Evolutionary conservation across 2,329 filamentous ascomycete genomes (phyloP).

Genomic region (Ascochyta koolunga): DNA sequence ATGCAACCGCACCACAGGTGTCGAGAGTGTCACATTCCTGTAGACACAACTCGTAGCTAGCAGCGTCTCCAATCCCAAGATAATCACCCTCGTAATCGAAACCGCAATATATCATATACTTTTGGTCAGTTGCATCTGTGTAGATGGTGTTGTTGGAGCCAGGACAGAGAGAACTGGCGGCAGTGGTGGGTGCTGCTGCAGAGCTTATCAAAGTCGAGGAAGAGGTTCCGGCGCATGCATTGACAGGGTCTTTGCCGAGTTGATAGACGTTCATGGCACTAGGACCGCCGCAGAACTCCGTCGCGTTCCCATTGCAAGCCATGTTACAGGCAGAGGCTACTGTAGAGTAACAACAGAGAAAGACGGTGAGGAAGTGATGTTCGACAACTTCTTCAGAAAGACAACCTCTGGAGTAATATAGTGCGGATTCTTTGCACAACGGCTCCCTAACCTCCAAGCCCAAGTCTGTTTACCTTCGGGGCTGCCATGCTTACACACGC

Average conservation of each 20-base stretch:
- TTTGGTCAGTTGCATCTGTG: background rate
- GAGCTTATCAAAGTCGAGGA: background rate
- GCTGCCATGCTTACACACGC: background rate
- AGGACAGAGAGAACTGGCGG: background rate
- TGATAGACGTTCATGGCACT: slow-evolving; percentile 3
- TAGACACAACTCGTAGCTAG: slow-evolving; percentile 1
- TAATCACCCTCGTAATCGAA: background rate
- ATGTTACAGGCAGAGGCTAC: slow-evolving; percentile 3
- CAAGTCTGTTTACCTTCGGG: background rate
- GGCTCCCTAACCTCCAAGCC: background rate
- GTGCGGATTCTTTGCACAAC: background rate
- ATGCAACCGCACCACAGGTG: background rate
- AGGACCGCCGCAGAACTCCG: background rate
- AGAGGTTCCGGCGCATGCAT: background rate
- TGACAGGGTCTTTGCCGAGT: background rate
- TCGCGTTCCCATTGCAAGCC: background rate
- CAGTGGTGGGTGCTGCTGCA: background rate
- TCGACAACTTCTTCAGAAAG: background rate
- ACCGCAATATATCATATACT: background rate
- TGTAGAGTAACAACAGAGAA: background rate
- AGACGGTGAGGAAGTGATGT: background rate
- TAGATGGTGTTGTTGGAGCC: background rate
- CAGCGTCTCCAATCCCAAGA: background rate
- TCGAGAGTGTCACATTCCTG: background rate
- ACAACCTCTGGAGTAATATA: background rate